These are phyloP conservation scores for Chenopodium berlandieri DNA, from an alignment of 148 eudicot genomes.

Conservation along the genomic window DNA sequence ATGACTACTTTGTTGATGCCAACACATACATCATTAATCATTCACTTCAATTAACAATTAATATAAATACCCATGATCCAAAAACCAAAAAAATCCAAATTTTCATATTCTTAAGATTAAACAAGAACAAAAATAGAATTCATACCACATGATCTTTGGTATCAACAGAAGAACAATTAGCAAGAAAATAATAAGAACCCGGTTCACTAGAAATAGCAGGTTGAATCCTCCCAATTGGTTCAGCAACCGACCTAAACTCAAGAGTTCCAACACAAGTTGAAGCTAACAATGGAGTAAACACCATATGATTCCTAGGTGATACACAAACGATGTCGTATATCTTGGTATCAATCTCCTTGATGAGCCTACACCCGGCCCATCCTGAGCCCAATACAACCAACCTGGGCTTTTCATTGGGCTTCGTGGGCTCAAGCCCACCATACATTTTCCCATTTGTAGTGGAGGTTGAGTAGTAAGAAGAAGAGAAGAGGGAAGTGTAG, in stretches of 20 bases:
- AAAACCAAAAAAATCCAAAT: background rate
- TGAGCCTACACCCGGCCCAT: constrained; percentile 93
- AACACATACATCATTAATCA: too few relatives aligned
- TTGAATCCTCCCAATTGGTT: constrained; percentile 83
- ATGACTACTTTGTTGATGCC: too few relatives aligned
- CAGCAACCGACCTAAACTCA: constrained; percentile 94
- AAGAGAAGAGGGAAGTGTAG: constrained; percentile 24
- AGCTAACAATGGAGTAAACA: constrained; percentile 86
- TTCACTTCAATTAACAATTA: too few relatives aligned
- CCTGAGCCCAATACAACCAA: constrained; percentile 89
- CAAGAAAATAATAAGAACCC: constrained; percentile 73
- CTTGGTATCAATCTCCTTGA: constrained; percentile 73
- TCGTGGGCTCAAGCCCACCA: constrained; percentile 69
- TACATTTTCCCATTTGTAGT: background rate
- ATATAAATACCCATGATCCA: background rate
- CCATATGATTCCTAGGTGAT: constrained; percentile 97
- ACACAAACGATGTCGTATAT: constrained; percentile 80
- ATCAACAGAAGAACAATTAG: constrained; percentile 67
- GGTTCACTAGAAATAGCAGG: constrained; percentile 89
- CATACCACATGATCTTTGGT: constrained; percentile 59
- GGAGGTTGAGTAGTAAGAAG: constrained; percentile 17
- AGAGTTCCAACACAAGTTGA: constrained; percentile 95
- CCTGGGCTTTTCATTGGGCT: constrained; percentile 76
- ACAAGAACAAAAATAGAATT: background rate
- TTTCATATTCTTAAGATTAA: background rate